A percentile compares a stretch with the other conserved stretches of the same genome.
These are phyloP conservation scores for Elongisporangium undulatum DNA, from an alignment of 352 stramenopile species.

Conservation along the genomic window DNA sequence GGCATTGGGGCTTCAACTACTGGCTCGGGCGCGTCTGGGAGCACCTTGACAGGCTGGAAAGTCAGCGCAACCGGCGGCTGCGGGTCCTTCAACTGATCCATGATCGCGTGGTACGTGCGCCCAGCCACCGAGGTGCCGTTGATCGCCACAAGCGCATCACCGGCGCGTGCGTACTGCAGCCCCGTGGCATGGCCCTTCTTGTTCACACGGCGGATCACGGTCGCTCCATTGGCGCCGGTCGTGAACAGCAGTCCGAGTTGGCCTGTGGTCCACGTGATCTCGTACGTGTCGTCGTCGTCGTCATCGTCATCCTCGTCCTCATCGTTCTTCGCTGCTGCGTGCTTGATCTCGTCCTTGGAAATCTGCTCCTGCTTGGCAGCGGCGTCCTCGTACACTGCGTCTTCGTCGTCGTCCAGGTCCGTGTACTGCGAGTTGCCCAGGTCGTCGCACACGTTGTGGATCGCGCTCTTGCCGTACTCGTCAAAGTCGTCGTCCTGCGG, in stretches of 20 bases:
- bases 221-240: conserved; percentile 33
- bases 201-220: conserved; percentile 71
- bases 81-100: conserved; percentile 56
- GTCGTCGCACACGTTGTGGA: conserved; percentile 6
- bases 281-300: conserved; percentile 65
- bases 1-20: not conserved
- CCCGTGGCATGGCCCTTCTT: conserved; percentile 59
- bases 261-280: conserved; percentile 61
- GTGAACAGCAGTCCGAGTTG: conserved; percentile 77
- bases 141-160: conserved; percentile 72
- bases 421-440: not conserved
- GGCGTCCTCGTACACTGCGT: conserved; percentile 25
- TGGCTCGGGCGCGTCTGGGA: not conserved
- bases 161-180: conserved; percentile 54
- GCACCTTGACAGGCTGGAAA: conserved; percentile 46
- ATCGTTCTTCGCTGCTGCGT: conserved; percentile 1
- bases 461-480: not conserved
- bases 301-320: conserved; percentile 48
- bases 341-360: conserved; percentile 55
- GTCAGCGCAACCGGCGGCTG: conserved; percentile 61
- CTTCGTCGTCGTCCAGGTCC: conserved; percentile 5
- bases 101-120: conserved; percentile 57
- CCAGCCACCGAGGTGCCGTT: conserved; percentile 50
- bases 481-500: conserved; percentile 1
- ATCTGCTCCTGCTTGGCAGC: conserved; percentile 54